Base-by-base conservation (phyloP, 441 rosid species). In the Populus tomentosa region DNA sequence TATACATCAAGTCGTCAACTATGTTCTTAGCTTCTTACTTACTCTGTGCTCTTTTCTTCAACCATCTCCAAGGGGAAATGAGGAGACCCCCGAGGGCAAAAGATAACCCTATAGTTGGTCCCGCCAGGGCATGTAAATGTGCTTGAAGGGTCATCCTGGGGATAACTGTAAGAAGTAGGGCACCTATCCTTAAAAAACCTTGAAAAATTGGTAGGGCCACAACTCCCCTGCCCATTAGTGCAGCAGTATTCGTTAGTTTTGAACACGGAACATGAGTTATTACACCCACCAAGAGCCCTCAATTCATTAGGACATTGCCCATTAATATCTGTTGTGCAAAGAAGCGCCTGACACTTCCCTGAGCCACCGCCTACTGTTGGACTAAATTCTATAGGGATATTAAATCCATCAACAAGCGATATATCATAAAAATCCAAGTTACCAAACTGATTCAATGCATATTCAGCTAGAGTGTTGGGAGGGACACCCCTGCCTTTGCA, bases 381-480 rank as follows among this genome's bases (percentile, higher is more conserved):
- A 4, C 78, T 80, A 59, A 89, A 91, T n/a, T 84, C 82, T 83
- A 89, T 87, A 0, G 91, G 91, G 53, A 89, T 81, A n/a, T 89
- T 91, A 33, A 88, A 89, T n/a, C 92, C 93, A 6, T 91, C 92
- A 10, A 91, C 85, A 1, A 86, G 79, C 0, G 92, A 91, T 0
- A 88, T 87, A 71, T 89, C 93, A 30, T 83, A 63, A 32, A 84
- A 87, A 80, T 91, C 92, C 65, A 78, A 13, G 78, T 80, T 71
- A 6, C 73, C 68, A 38, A 13, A 84, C 53, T 82, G 87, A 76
- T 75, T 53, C 0, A 91, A 80, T 0, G 87, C 73, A 38, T 77
- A 91, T 69, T 89, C 93, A 1, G 92, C 89, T 21, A 89, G 68
- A 3, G 92, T 91, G 79, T 88, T 91, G 0, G 91, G 90, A 21